Evolutionary conservation across 176 grass and related monocot genomes (phyloP), one percentile per base, ranked within the genome.

Genomic region (Themeda triandra): DNA sequence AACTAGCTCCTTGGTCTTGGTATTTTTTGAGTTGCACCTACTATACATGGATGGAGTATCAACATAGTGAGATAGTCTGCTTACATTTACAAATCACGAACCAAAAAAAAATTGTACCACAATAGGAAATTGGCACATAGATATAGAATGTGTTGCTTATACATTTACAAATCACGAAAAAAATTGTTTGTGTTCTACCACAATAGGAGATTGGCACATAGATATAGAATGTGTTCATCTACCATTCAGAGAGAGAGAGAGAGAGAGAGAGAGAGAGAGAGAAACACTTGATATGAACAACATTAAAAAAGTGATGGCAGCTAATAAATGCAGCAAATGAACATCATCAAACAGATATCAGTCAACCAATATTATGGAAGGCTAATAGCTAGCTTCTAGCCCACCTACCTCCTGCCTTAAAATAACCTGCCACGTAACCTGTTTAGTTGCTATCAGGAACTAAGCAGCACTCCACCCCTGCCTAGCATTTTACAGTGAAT

Each of bases 261-360:
- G 6, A 66, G 36, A 4, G 31, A 73, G 71, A 64, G 33, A 35
- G 36, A 4, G 31, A 73, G 71, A 84, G 14, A 75, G 73, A 56
- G 6, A 66, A 58, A 84, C 25, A 30, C 11, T 77, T 54, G 40
- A 14, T 19, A 77, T 77, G 46, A 21, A 30, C 24, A 53, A 29
- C 15, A 59, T 2, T 2, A 69, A 9, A 78, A 59, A 27, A 44
- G 19, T 85, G 39, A 42, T 69, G 36, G 19, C 27, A 85, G 49
- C 27, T 46, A 59, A 69, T 70, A 53, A 76, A 76, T 66, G 44
- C 36, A 76, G 60, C n/a, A 39, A 76, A 64, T 76, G 8, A 66
- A 36, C 45, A 76, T 67, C 27, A 36, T 60, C 36, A 66, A 40
- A 60, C 36, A 60, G 15, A 71, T 39, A 71, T 39, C 46, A 71